Conservation (phyloP, 2,329 filamentous ascomycete species). For the Cercospora sp. region DNA sequence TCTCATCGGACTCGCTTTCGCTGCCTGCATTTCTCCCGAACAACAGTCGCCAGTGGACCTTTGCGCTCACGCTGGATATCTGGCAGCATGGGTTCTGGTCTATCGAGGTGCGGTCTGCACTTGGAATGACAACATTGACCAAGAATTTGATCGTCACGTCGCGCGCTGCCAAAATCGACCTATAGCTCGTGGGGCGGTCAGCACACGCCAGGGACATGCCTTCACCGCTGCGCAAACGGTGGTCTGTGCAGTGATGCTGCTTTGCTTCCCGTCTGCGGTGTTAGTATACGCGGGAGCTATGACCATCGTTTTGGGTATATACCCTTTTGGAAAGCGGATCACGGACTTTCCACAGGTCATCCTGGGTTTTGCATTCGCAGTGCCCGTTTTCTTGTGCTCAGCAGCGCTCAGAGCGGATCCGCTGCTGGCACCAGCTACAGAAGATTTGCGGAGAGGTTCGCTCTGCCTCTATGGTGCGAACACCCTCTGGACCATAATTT, state of each 20-base stretch:
- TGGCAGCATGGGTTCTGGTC: constrained; percentile 15
- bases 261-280: neutral
- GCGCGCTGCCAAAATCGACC: constrained; percentile 15
- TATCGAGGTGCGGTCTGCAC: constrained; percentile 17
- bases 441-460: neutral
- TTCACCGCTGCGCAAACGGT: constrained; percentile 16
- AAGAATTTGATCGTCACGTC: constrained; percentile 17
- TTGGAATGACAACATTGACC: constrained; percentile 23
- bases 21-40: constrained; percentile 11
- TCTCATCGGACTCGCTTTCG: constrained; percentile 16
- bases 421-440: constrained; percentile 5
- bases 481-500: constrained; percentile 22
- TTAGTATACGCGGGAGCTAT: constrained; percentile 9
- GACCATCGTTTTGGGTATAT: constrained; percentile 14
- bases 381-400: constrained; percentile 20
- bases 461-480: constrained; percentile 14
- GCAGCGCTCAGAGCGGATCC: constrained; percentile 15
- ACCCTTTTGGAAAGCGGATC: constrained; percentile 20
- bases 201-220: constrained; percentile 14
- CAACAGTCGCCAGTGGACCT: constrained; percentile 1
- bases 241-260: constrained; percentile 11
- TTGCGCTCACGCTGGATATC: constrained; percentile 1
- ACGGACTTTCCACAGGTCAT: constrained; percentile 22
- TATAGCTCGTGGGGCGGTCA: constrained; percentile 19
- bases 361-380: constrained; percentile 19